Base-by-base conservation (phyloP, 176 grass and related monocot genomes). In the Calamus simplicifolius region DNA sequence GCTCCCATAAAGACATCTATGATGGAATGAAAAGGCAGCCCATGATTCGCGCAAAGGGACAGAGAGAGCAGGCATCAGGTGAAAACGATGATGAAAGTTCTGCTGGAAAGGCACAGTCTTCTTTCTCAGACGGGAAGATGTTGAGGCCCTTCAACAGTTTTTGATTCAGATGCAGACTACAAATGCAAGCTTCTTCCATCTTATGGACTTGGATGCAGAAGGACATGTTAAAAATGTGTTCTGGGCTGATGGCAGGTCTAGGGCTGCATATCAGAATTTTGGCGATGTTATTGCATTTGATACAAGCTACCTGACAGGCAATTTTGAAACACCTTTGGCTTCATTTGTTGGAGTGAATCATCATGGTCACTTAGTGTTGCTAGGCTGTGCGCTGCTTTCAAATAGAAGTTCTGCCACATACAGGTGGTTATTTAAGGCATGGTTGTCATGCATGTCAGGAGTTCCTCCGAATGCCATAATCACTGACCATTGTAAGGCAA, bases 301-400 rank as follows among this genome's bases (percentile, higher is more conserved):
- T 60, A 60, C 58, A 38, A 60, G 27, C 28, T 60, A 60, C 28
- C n/a, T 60, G 16, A 60, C 28, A 4, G 58, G 58, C 17, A 60
- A 60, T 29, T 60, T 30, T 60, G 58, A 60, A 17, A 60, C 58
- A 6, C 29, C 58, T 60, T 29, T 60, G 27, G 58, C 28, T n/a
- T 60, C 58, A 60, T 60, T 60, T 19, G 58, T 60, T 8, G 58
- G 58, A 60, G 58, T 60, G 17, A 60, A 60, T 43, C 35, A 71
- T 60, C 68, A 71, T 51, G 68, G 68, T 14, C 68, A 71, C 23
- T 50, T 71, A 52, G 68, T 71, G 5, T 71, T 71, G 38, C 15
- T 71, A 50, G 68, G 68, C 13, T 71, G 68, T 71, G 56, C 43
- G 27, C 29, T 71, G 43, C 38, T 71, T 50, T 71, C 56, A 10